Evolutionary conservation across 352 stramenopile genomes (phyloP), one percentile per base, ranked within the genome.

Genomic region (Globisporangium rhizosaccharum): DNA sequence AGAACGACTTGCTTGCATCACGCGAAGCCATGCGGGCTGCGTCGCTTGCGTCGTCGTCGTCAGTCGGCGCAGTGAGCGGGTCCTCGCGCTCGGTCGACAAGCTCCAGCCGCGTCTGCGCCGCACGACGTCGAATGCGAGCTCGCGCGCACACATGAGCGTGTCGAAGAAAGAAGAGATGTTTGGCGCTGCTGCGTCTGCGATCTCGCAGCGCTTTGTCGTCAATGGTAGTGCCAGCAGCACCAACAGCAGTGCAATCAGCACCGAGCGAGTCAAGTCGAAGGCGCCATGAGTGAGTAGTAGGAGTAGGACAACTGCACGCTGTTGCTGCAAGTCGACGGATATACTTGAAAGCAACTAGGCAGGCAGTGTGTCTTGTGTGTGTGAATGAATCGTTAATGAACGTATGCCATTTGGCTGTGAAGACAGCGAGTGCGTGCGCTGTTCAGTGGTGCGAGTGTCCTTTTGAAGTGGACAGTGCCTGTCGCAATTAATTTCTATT

Each of bases 121-220:
- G 80, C n/a, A 72, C 75, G 9, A 66, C 71, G 23, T 90, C 80
- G 30, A 90, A 86, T 37, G 74, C 78, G 42, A 79, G 76, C 26
- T 63, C 72, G 28, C 79, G 84, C 17, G 72, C 79, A 7, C 80
- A 90, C 50, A 75, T 85, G 10, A 86, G 76, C 53, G 82, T 94
- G 11, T 90, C 77, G 30, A 92, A 90, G 70, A 92, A 92, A 60
- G 84, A 94, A 28, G 80, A 90, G 47, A 87, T 87, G 65, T 92
- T 94, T 55, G 84, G 84, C 23, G 84, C 84, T 1, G 84, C 84
- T 9, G 84, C 82, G 0, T 90, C 84, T 0, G 82, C 78, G 46
- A 86, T 94, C 59, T 94, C 84, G 7, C 71, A 91, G 63, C 68
- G 84, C 1, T 91, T 92, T 57, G 81, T 85, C 0, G 76, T 83